Evolutionary conservation across 441 rosid genomes (phyloP).

Genomic region (Manihot esculenta): DNA sequence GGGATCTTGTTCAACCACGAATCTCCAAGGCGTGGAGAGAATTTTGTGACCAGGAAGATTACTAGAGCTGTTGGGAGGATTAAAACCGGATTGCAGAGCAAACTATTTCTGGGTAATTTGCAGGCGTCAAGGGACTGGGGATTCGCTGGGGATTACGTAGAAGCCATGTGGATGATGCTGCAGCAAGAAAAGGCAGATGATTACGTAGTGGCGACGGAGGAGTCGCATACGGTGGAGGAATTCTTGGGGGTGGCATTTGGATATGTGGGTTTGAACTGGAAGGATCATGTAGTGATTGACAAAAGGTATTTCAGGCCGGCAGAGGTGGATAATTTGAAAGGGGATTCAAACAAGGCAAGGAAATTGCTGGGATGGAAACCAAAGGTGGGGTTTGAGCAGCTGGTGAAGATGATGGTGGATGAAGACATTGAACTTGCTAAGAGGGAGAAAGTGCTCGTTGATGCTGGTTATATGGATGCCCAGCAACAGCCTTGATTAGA

Average conservation of each 20-base stretch:
- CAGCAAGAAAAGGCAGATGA: conserved; percentile 92
- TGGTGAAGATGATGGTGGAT: conserved; percentile 95
- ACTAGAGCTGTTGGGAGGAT: conserved; percentile 85
- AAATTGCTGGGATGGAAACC: conserved; percentile 77
- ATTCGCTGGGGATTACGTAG: conserved; percentile 83
- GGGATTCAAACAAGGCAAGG: conserved; percentile 76
- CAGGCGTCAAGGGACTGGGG: conserved; percentile 95
- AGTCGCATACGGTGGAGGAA: conserved; percentile 89
- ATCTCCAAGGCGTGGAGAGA: conserved; percentile 81
- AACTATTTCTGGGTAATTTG: conserved; percentile 74
- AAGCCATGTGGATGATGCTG: conserved; percentile 97
- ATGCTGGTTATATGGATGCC: conserved; percentile 83
- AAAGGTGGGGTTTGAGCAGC: conserved; percentile 70
- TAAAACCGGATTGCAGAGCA: conserved; percentile 75
- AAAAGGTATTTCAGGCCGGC: conserved; percentile 83
- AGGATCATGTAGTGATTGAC: conserved; percentile 83
- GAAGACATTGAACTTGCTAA: conserved; percentile 75
- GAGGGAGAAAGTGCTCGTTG: conserved; percentile 88
- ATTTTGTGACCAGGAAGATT: conserved; percentile 79
- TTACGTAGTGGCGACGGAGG: conserved; percentile 96
- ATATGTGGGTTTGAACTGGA: conserved; percentile 77
- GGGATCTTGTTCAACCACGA: conserved; percentile 86
- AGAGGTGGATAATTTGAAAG: conserved; percentile 78
- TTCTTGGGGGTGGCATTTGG: conserved; percentile 85
- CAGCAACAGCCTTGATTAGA: conserved; percentile 69